These are phyloP conservation scores for Podaxis pistillaris DNA, from an alignment of 768 basidiomycete genomes.

Conservation along the genomic window DNA sequence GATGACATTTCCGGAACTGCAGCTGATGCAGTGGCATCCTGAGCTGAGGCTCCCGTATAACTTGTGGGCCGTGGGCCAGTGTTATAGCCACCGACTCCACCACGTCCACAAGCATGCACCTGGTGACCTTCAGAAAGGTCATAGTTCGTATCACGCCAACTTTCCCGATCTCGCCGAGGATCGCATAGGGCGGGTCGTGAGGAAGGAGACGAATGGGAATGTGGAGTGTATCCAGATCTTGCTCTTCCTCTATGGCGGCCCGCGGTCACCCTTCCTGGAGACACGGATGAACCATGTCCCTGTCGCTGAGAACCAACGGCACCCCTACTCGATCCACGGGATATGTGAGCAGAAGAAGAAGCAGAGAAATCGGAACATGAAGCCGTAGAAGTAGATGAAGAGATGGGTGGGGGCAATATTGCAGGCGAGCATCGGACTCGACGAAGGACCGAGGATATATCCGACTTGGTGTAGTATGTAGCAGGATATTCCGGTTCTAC, in stretches of 20 bases:
- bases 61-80: neutral
- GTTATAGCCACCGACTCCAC: neutral
- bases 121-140: neutral
- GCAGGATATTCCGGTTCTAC: neutral
- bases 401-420: conserved; percentile 33
- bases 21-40: too few relatives aligned
- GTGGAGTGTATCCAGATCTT: neutral
- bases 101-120: neutral
- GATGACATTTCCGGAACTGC: neutral
- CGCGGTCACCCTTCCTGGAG: neutral
- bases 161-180: neutral
- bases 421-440: conserved; percentile 47
- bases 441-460: conserved; percentile 49
- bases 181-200: neutral
- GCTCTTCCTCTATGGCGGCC: neutral
- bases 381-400: conserved; percentile 44
- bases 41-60: neutral
- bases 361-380: conserved; percentile 27
- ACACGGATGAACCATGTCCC: neutral
- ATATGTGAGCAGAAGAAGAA: neutral
- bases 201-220: neutral
- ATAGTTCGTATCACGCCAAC: neutral
- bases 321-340: neutral
- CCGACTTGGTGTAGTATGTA: conserved; percentile 44
- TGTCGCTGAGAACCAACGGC: neutral